Evolutionary conservation across 345 rosid genomes (phyloP).

Genomic region (Kandelia obovata): DNA sequence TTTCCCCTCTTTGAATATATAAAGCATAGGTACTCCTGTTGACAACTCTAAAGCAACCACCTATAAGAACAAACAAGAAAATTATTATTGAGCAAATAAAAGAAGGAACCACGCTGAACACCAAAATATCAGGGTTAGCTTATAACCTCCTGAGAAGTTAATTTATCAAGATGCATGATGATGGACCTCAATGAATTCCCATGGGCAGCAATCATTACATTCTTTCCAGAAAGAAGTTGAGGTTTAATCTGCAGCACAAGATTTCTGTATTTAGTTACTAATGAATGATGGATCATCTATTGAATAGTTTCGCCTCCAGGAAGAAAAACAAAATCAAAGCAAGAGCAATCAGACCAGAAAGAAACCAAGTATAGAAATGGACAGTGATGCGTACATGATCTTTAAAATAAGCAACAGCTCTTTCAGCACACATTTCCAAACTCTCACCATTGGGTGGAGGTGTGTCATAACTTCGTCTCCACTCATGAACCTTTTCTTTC

Average conservation of each 20-base stretch:
- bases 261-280: slow-evolving; percentile 15
- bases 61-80: slow-evolving; percentile 26
- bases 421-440: slow-evolving; percentile 95
- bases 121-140: background rate
- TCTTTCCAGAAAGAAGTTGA: slow-evolving; percentile 76
- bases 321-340: background rate
- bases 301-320: background rate
- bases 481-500: slow-evolving; percentile 85
- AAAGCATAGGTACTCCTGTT: slow-evolving; percentile 93
- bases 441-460: slow-evolving; percentile 99
- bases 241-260: slow-evolving; percentile 69
- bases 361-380: slow-evolving; percentile 7
- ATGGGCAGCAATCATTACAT: slow-evolving; percentile 92
- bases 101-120: background rate
- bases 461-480: slow-evolving; percentile 95
- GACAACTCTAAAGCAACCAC: slow-evolving; percentile 81
- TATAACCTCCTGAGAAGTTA: slow-evolving; percentile 91
- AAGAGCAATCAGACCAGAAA: background rate
- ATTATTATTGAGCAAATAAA: background rate
- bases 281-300: background rate
- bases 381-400: slow-evolving; percentile 38
- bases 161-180: slow-evolving; percentile 92
- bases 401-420: slow-evolving; percentile 75
- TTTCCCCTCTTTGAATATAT: slow-evolving; percentile 81
- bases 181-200: slow-evolving; percentile 92